Conservation (phyloP, 1,284 basidiomycete species). For the Phellopilus nigrolimitatus region DNA sequence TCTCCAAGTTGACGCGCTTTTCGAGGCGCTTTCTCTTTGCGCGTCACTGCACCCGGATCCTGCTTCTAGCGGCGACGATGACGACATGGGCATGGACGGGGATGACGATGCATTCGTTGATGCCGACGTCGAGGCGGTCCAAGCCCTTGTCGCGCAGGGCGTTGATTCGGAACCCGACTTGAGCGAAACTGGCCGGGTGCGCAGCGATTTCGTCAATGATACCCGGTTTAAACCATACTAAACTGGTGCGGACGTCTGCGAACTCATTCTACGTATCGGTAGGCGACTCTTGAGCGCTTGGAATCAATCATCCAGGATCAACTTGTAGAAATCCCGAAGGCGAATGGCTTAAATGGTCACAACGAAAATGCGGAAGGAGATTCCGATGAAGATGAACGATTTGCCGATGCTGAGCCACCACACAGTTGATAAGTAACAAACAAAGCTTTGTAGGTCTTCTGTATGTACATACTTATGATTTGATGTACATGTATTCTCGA, state of each 20-base stretch:
- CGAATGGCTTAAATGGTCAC: conserved; percentile 24
- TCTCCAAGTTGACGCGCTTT: conserved; percentile 75
- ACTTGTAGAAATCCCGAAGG: conserved; percentile 23
- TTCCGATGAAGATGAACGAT: neutral
- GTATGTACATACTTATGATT: too few species aligned
- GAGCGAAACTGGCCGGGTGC: conserved; percentile 88
- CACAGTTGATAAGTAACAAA: too few species aligned
- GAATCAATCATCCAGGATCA: conserved; percentile 70
- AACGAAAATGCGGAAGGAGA: conserved; percentile 11
- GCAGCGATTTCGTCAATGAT: conserved; percentile 81
- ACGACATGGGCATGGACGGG: conserved; percentile 57
- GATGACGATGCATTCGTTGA: conserved; percentile 61
- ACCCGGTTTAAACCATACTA: conserved; percentile 86
- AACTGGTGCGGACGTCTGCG: conserved; percentile 35
- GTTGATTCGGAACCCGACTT: conserved; percentile 54
- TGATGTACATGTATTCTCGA: too few species aligned
- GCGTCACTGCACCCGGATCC: conserved; percentile 87
- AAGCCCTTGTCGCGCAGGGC: conserved; percentile 44
- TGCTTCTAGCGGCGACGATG: conserved; percentile 43
- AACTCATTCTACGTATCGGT: conserved; percentile 5
- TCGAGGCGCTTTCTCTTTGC: conserved; percentile 83
- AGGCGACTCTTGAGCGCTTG: conserved; percentile 72
- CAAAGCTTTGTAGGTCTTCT: too few species aligned
- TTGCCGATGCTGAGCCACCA: neutral
- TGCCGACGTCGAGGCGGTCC: conserved; percentile 44